Base-by-base conservation (phyloP, 257 asterid genomes). In the Solanum dulcamara region DNA sequence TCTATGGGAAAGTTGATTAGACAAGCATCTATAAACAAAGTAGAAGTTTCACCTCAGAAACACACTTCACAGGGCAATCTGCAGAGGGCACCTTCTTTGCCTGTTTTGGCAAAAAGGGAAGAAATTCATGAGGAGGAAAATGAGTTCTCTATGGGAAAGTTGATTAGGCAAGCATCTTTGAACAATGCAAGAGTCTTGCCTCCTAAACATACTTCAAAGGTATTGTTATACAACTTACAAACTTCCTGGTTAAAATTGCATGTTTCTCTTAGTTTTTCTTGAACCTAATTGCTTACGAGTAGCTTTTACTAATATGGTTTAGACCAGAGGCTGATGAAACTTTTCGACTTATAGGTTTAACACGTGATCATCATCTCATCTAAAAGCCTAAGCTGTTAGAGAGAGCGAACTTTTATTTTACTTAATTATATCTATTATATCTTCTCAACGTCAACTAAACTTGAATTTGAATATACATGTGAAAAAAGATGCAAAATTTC, bases 111-210 rank as follows among this genome's bases (percentile, higher is more conserved):
- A 40, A 89, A 88, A 11, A 62, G 37, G 35, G 84, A 85, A 1
- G 90, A 81, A 59, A 20, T 15, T 37, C 82, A 88, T 14, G 93
- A 87, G 22, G 84, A 55, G 8, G 93, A 92, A 70, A 24, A 77
- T 46, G 93, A 92, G 2, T 90, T 90, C 13, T 89, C 92, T 53
- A 88, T 92, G 96, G 94, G 96, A 1, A 90, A 91, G 84, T 86
- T 92, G 85, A 92, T 92, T 74, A 89, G 93, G 67, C 96, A 90
- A 86, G 98, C 98, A 67, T 94, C 98, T 46, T 71, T 84, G 53
- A 84, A 68, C 86, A 50, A 48, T 46, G 51, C 86, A 67, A 50
- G 38, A 84, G 59, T 80, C 17, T 70, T 83, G 30, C 83, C 82
- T 33, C 88, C 82, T 28, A 64, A 55, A 71, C 86, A 71, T 48